Base-by-base conservation (phyloP, 2,329 filamentous ascomycete species). In the Neonectria neomacrospora region DNA sequence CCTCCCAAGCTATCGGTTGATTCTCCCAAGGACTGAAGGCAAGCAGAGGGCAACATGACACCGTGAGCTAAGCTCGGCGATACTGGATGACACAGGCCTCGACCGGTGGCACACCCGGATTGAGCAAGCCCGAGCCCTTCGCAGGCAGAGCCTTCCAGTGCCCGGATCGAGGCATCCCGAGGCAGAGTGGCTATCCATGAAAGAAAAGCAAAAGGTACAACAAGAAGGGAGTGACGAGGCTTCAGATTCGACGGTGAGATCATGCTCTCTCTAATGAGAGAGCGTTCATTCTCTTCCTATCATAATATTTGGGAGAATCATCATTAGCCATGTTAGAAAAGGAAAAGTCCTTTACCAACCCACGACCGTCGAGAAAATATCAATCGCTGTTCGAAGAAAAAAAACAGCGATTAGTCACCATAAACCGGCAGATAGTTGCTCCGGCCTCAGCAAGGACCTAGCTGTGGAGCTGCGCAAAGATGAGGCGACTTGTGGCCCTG, bases 261-360 rank as follows among this genome's bases (percentile, higher is more conserved):
- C 87, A 89, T 84, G 80, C 81, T 82, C 80, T 80, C 82, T 78
- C 82, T 78, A 68, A 70, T 65, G 67, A 73, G 79, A 78, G 78
- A 83, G 81, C 83, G 80, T 85, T 89, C 86, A 88, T 82, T 85
- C 86, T 89, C 87, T 89, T 89, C 87, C 87, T 89, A 89, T 89
- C 84, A 87, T 87, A 78, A 78, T 74, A 80, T 82, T 81, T 80
- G 81, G 74, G 77, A 76, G 79, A 84, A 86, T 89, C 87, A 89
- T 89, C 87, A 89, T 76, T 61, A 88, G 86, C 86, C 81, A 74
- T 71, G 75, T 68, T 74, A 73, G 69, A 71, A 67, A 71, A 67
- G 71, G 69, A 65, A 73, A 68, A 54, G 54, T 50, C 65, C 70
- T 64, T n/a, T 58, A 52, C 52, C 63, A 28, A 39, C 53, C 51